Percentiles rank a stretch among this genome's conserved stretches.
Evolutionary conservation across 257 asterid species (phyloP).

Genomic region (Solanum ossicruentum): DNA sequence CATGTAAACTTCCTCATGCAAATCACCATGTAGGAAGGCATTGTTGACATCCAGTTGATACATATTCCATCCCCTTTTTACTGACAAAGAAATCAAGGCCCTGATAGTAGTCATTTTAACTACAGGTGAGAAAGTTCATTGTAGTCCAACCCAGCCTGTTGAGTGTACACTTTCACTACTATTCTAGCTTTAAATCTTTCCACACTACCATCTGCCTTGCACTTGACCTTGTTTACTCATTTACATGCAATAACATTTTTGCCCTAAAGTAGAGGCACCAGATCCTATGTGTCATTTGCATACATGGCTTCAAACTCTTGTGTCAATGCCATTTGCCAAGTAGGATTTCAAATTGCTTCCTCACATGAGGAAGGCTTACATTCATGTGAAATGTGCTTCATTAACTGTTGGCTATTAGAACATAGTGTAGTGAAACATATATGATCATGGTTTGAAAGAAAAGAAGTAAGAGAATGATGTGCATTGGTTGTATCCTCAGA

Average conservation of each 20-base stretch:
- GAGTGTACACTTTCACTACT: background rate
- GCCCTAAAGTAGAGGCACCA: rapidly evolving
- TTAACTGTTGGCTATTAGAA: too few species aligned
- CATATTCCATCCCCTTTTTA: background rate
- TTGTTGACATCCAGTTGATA: background rate
- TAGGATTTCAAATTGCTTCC: too few species aligned
- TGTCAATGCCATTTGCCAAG: too few species aligned
- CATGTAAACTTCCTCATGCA: too few species aligned
- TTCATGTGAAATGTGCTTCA: too few species aligned
- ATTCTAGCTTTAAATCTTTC: background rate
- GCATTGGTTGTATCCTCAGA: too few species aligned
- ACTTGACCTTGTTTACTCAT: background rate
- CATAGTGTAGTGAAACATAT: too few species aligned
- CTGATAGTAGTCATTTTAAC: background rate
- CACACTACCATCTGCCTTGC: background rate
- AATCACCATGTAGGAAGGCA: background rate
- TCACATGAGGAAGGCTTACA: too few species aligned
- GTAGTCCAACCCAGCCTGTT: background rate
- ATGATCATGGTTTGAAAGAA: too few species aligned
- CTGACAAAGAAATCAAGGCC: background rate
- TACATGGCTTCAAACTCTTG: too few species aligned
- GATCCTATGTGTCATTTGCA: background rate
- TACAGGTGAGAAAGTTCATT: background rate
- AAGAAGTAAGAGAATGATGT: too few species aligned
- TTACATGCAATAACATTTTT: background rate